Conservation (phyloP, 345 rosid species). For the Salix koriyanagi region DNA sequence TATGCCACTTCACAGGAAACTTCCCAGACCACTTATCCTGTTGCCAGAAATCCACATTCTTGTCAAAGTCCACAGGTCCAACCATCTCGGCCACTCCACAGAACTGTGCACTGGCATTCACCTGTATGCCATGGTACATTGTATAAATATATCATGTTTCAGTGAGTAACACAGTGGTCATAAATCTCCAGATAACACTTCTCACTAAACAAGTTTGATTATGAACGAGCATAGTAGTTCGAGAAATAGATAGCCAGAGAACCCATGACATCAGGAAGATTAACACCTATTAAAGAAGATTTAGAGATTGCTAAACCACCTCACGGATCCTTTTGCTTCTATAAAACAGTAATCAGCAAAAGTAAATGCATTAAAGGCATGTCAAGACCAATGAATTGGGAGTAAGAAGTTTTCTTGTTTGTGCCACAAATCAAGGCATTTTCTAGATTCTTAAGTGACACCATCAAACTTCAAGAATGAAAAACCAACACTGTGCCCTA, state of each 20-base stretch:
- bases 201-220: neutral
- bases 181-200: neutral
- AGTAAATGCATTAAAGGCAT: neutral
- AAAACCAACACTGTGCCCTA: neutral
- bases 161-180: neutral
- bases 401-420: neutral
- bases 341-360: neutral
- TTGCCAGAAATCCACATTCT: conserved; percentile 80
- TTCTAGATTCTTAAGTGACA: neutral
- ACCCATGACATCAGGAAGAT: neutral
- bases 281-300: neutral
- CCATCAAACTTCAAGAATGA: neutral
- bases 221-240: neutral
- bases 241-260: neutral
- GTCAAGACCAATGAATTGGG: neutral
- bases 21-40: conserved; percentile 91
- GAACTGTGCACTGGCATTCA: conserved; percentile 81
- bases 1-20: conserved; percentile 79
- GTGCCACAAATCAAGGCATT: neutral
- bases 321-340: neutral
- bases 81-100: conserved; percentile 90
- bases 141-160: neutral
- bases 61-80: conserved; percentile 78
- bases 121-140: conserved; percentile 34
- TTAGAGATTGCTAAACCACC: neutral